Evolutionary conservation across 352 stramenopile species (phyloP).

Genomic region (Thalassiosira livingstoniorum): DNA sequence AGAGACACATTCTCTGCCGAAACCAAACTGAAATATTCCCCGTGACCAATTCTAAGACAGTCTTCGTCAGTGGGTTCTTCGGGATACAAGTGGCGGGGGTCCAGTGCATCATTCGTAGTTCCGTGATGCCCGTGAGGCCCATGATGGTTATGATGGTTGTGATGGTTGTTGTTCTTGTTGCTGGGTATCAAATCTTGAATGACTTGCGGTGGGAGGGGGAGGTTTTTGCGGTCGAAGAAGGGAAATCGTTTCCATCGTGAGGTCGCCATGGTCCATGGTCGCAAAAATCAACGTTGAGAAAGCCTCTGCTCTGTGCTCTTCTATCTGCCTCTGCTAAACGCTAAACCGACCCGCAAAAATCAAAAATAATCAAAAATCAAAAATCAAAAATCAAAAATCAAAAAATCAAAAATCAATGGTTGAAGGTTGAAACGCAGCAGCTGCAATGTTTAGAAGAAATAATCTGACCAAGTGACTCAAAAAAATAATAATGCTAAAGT

Average conservation of each 20-base stretch:
- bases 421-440: too few relatives aligned
- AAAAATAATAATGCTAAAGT: too few relatives aligned
- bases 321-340: too few relatives aligned
- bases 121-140: not conserved
- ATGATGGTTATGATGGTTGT: conserved; percentile 20
- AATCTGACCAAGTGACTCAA: too few relatives aligned
- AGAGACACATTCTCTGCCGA: conserved; percentile 26
- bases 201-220: conserved; percentile 71
- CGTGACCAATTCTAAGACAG: conserved; percentile 27
- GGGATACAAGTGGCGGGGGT: conserved; percentile 10
- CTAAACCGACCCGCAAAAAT: too few relatives aligned
- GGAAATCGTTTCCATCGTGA: conserved; percentile 84
- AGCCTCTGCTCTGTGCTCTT: too few relatives aligned
- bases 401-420: too few relatives aligned
- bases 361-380: too few relatives aligned
- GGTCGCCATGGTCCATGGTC: conserved; percentile 44
- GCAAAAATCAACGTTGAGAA: too few relatives aligned
- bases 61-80: conserved; percentile 29
- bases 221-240: conserved; percentile 83
- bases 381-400: too few relatives aligned
- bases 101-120: conserved; percentile 13
- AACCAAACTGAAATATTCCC: conserved; percentile 57
- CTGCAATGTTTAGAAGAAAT: too few relatives aligned
- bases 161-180: not conserved
- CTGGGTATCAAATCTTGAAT: conserved; percentile 73